These are phyloP conservation scores for Henningerozyma blattae DNA, from an alignment of 805 yeast species.

Conservation along the genomic window DNA sequence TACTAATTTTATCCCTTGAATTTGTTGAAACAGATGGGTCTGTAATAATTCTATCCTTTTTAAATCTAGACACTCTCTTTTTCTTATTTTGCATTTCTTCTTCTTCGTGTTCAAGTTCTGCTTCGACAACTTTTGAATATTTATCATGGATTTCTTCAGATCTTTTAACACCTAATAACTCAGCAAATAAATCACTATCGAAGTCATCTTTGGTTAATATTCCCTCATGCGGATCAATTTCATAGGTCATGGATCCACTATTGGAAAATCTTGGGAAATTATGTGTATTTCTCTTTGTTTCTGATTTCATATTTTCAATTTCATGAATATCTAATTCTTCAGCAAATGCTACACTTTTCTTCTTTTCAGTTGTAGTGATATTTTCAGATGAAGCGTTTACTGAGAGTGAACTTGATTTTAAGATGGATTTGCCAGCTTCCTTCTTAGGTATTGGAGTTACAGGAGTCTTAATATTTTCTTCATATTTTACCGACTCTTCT, in stretches of 20 bases:
- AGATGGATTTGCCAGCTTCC: background rate
- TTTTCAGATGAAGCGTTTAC: background rate
- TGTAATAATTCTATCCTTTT: slow-evolving; percentile 11
- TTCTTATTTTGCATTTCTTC: slow-evolving; percentile 4
- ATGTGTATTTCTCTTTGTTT: slow-evolving; percentile 21
- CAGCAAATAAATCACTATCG: slow-evolving; percentile 23
- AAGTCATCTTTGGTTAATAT: slow-evolving; percentile 11
- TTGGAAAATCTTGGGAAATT: slow-evolving; percentile 6
- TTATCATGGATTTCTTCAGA: slow-evolving; percentile 21
- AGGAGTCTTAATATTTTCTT: background rate
- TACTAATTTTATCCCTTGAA: background rate
- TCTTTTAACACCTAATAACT: slow-evolving; percentile 21
- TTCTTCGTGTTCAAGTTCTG: slow-evolving; percentile 1
- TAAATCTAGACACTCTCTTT: slow-evolving; percentile 22
- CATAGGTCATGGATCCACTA: slow-evolving; percentile 1
- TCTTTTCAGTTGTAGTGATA: slow-evolving; percentile 5
- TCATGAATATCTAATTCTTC: slow-evolving; percentile 21
- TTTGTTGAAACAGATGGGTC: background rate
- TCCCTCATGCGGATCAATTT: slow-evolving; percentile 5
- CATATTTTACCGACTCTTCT: background rate
- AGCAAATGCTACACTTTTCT: slow-evolving; percentile 24
- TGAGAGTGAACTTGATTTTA: background rate
- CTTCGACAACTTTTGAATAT: slow-evolving; percentile 8
- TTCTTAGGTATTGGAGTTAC: background rate
- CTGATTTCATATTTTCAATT: slow-evolving; percentile 22